Evolutionary conservation across 1,139 yeast species (phyloP).

Genomic region (Suhomyces maxii): DNA sequence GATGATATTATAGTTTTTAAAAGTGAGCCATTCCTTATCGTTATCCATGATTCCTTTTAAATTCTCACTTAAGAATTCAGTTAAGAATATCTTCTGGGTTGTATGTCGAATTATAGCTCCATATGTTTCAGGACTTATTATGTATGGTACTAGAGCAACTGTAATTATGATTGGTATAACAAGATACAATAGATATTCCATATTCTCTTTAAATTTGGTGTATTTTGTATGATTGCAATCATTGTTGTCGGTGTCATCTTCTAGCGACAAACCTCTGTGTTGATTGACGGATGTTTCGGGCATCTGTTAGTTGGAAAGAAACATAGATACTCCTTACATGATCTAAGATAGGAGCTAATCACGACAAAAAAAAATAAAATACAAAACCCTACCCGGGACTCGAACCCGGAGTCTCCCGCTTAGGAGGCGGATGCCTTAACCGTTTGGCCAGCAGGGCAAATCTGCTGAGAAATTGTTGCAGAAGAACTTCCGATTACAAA

Average conservation of each 20-base stretch:
- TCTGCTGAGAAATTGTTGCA: conserved; percentile 2
- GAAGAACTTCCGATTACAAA: not conserved
- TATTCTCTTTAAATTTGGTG: conserved; percentile 2
- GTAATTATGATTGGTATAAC: conserved; percentile 10
- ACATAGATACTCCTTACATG: not conserved
- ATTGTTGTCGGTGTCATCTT: not conserved
- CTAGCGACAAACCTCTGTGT: not conserved
- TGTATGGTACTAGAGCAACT: conserved; percentile 11
- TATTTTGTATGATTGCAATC: not conserved
- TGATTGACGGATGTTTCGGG: not conserved
- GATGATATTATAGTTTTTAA: not conserved
- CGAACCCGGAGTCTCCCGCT: conserved; percentile 97
- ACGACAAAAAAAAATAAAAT: conserved; percentile 2
- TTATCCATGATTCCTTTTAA: too few species aligned
- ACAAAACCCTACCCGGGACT: conserved; percentile 83
- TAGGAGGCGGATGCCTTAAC: conserved; percentile 96
- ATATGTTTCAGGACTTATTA: conserved; percentile 8
- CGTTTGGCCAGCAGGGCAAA: conserved; percentile 86
- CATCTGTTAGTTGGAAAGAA: not conserved
- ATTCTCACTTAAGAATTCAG: too few species aligned
- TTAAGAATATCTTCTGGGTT: not conserved
- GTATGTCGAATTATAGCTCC: conserved; percentile 3
- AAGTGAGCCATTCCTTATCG: not conserved
- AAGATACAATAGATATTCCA: conserved; percentile 8
- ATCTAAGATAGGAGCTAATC: not conserved